These are phyloP conservation scores for Calonectria pauciramosa DNA, from an alignment of 2,329 filamentous ascomycete genomes.

Conservation along the genomic window DNA sequence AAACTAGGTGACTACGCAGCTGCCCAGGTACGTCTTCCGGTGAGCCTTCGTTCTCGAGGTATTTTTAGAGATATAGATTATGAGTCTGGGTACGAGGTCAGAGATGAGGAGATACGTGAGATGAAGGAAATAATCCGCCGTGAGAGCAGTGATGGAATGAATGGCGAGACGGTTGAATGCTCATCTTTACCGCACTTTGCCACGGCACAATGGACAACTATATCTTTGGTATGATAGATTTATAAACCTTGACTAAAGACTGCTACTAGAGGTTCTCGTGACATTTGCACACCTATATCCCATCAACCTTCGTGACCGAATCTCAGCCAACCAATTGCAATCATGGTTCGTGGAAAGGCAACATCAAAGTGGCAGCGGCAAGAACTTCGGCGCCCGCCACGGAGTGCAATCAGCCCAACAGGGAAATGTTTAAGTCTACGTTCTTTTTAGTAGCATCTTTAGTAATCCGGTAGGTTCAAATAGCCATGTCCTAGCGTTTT, in stretches of 20 bases:
- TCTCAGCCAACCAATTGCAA: too few relatives aligned
- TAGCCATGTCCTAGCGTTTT: too few relatives aligned
- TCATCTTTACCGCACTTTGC: neutral
- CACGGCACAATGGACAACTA: neutral
- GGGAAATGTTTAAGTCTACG: too few relatives aligned
- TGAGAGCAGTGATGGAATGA: neutral
- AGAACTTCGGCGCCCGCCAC: too few relatives aligned
- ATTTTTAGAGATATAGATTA: neutral
- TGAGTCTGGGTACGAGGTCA: neutral
- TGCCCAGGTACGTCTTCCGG: neutral
- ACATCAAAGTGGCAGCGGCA: too few relatives aligned
- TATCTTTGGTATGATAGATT: neutral
- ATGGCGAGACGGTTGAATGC: neutral
- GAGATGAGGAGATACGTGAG: neutral
- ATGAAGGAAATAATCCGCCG: neutral
- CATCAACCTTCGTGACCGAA: too few relatives aligned
- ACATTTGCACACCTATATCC: too few relatives aligned
- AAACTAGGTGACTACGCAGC: neutral
- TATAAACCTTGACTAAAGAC: neutral
- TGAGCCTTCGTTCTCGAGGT: neutral
- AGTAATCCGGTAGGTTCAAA: too few relatives aligned
- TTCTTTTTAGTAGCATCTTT: too few relatives aligned
- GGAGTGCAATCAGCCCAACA: too few relatives aligned
- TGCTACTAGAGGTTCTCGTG: too few relatives aligned
- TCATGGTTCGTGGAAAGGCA: too few relatives aligned